Evolutionary conservation across 2,329 filamentous ascomycete species (phyloP), one percentile per base, ranked within the genome.

Genomic region (Talaromyces sp.): DNA sequence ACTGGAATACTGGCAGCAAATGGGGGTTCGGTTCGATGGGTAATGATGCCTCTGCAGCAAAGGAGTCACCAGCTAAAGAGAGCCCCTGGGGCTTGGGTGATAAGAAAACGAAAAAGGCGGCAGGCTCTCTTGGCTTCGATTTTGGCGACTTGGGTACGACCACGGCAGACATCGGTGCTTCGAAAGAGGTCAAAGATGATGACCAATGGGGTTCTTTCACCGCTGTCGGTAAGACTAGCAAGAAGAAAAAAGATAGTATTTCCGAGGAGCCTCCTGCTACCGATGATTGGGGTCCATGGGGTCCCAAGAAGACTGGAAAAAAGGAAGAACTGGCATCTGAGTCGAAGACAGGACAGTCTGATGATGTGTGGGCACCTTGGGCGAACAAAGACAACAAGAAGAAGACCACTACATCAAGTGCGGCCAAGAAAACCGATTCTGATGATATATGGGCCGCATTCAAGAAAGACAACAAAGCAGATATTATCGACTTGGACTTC

Each of bases 1-100:
- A 80, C 66, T 88, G 86, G 84, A 80, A 76, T 65, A 81, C 82
- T n/a, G 82, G 82, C 50, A 76, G 69, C 60, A 76, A 75, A 63
- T 83, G 77, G 79, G 72, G 69, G 57, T 80, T 81, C 65, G 75
- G 77, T 54, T 76, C 76, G 28, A 66, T 75, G 18, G 72, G 70
- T 56, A 70, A 72, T 14, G 63, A 63, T 50, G 67, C 69, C 16
- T 68, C 70, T 23, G 68, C 71, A 16, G 72, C 73, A 60, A 72
- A 75, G 12, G 63, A 66, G n/a, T 67, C 65, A n/a, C 67, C 68
- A 56, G 66, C 64, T n/a, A 69, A 68, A 61, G 73, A 69, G 42
- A 79, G 79, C 58, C 74, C 77, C 18, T 81, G 79, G 79, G 44
- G 50, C 11, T 75, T 72, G 25, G 67, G 69, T 31, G 68, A 69